These are phyloP conservation scores for Phialophora expanda DNA, from an alignment of 2,329 filamentous ascomycete species.

Conservation along the genomic window DNA sequence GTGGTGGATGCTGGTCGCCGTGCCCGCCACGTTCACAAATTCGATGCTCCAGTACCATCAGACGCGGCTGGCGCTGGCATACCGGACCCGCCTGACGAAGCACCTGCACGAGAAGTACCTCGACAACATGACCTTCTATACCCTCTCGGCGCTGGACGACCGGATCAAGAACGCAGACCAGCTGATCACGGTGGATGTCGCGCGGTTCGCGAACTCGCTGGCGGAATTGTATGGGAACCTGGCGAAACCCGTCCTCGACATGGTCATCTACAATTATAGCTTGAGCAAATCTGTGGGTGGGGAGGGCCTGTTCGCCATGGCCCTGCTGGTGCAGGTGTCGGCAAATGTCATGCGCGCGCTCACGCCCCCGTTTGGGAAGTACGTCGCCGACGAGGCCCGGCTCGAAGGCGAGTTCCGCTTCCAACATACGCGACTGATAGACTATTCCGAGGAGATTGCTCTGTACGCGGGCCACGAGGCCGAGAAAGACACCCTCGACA, in stretches of 20 bases:
- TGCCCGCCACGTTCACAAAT: conserved; percentile 97
- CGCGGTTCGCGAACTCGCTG: conserved; percentile 92
- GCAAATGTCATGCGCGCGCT: conserved; percentile 91
- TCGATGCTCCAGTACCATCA: conserved; percentile 99
- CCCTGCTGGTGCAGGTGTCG: conserved; percentile 87
- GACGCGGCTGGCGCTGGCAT: conserved; percentile 89
- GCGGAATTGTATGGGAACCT: conserved; percentile 96
- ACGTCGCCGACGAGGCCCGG: conserved; percentile 92
- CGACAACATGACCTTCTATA: conserved; percentile 97
- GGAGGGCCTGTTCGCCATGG: conserved; percentile 95
- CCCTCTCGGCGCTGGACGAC: conserved; percentile 91
- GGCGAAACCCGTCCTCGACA: conserved; percentile 91
- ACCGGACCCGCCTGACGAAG: conserved; percentile 90
- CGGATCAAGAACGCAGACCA: conserved; percentile 99
- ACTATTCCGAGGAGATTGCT: conserved; percentile 94
- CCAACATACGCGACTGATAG: conserved; percentile 90
- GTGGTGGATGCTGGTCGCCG: conserved; percentile 98
- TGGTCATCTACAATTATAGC: conserved; percentile 95
- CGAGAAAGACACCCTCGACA: conserved; percentile 95
- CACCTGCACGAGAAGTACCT: conserved; percentile 95
- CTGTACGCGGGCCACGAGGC: conserved; percentile 89
- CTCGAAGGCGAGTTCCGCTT: conserved; percentile 96
- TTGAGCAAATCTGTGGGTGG: conserved; percentile 94
- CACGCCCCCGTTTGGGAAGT: conserved; percentile 95
- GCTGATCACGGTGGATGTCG: conserved; percentile 93